phyloP scores from a whole-genome alignment of 139 green algal genomes.

The Monoraphidium neglectum region DNA sequence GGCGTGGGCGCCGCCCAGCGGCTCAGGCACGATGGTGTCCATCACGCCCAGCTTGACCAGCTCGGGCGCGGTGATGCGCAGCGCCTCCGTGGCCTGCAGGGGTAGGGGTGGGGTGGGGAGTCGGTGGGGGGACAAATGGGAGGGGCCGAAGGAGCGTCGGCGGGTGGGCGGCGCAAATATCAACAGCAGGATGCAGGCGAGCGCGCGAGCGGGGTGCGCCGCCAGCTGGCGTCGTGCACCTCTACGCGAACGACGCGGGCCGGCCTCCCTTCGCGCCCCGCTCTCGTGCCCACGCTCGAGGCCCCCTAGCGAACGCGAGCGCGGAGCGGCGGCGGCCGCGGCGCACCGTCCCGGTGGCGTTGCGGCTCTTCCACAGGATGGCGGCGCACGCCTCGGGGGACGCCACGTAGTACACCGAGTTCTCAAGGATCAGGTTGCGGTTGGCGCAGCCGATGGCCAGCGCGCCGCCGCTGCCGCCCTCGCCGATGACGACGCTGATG shows the following conservation, averaged over 20 bases:
- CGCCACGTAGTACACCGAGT: constrained; percentile 97
- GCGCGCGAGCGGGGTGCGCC: no score
- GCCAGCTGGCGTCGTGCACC: no score
- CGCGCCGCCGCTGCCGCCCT: constrained; percentile 91
- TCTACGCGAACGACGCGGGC: no score
- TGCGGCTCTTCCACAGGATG: constrained; percentile 94
- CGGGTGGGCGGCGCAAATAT: no score
- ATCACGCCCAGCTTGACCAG: constrained; percentile 87
- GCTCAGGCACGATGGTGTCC: constrained; percentile 90
- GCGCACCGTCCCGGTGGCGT: constrained; percentile 64
- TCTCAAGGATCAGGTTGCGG: constrained; percentile 91
- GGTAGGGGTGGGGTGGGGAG: not conserved
- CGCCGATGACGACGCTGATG: constrained; percentile 92
- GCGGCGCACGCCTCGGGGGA: constrained; percentile 94
- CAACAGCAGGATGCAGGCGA: no score
- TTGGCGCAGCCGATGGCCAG: constrained; percentile 97
- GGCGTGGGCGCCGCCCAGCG: constrained; percentile 87
- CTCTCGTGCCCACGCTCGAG: no score
- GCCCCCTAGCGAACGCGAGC: no score
- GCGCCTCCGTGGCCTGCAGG: constrained; percentile 84
- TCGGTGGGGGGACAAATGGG: no score
- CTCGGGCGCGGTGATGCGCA: constrained; percentile 90
- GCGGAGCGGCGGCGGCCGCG: no score
- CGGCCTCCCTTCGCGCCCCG: no score
- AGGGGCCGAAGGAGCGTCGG: no score